These are phyloP conservation scores for Thinopyrum obtusiflorum DNA, from an alignment of 202 grass and related monocot genomes.

Conservation along the genomic window DNA sequence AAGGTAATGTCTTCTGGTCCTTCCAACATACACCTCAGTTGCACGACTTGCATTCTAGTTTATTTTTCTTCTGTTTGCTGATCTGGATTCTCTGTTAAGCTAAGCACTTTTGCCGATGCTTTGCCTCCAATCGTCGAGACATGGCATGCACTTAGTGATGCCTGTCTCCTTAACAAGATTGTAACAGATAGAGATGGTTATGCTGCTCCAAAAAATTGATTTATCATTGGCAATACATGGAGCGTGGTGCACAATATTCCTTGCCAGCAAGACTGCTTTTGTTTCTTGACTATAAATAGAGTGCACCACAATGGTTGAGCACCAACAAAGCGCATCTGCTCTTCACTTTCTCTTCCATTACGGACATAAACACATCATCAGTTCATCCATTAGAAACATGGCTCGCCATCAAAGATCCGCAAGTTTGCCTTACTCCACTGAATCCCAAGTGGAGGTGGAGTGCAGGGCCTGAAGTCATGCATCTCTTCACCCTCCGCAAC, in stretches of 20 bases:
- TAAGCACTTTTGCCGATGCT: slow-evolving; percentile 19
- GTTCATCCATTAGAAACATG: slow-evolving; percentile 21
- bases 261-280: neutral
- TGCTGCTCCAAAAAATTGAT: neutral
- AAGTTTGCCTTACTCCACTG: slow-evolving; percentile 55
- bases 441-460: slow-evolving; percentile 47
- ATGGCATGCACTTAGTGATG: slow-evolving; percentile 21
- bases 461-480: slow-evolving; percentile 20
- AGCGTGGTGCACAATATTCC: neutral
- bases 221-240: neutral
- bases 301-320: neutral
- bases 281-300: slow-evolving; percentile 35
- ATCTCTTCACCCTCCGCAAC: slow-evolving; percentile 11
- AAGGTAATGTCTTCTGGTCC: neutral
- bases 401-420: slow-evolving; percentile 46
- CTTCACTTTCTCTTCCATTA: neutral
- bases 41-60: neutral
- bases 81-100: neutral
- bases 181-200: neutral
- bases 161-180: slow-evolving; percentile 6
- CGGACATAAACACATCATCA: neutral
- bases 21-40: neutral
- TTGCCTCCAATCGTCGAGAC: neutral
- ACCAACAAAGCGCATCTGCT: neutral
- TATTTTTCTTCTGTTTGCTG: neutral